Base-by-base conservation (phyloP, 75 land plant genomes). In the Gnetum montanum region DNA sequence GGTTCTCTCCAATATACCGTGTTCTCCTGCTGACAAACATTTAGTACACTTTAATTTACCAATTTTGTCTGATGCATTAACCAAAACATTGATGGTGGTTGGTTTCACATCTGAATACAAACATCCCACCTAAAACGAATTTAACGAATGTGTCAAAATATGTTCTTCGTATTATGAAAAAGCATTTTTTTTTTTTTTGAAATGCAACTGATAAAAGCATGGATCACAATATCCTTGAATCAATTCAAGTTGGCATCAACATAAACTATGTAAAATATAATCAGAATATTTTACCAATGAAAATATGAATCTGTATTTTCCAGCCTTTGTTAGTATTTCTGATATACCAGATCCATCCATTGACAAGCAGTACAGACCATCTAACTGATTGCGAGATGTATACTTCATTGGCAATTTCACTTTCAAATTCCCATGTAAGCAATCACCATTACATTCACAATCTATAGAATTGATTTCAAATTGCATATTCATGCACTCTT, bases 361-460 rank as follows among this genome's bases (percentile, higher is more conserved):
- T 16, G 54, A 51, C 56, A 84, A 80, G 24, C 61, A 43, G 43
- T 84, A 79, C 45, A 84, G 61, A 24, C 88, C 88, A 30, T 64
- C 55, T 27, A 76, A 29, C 8, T 73, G 73, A 12, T 57, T 61
- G 11, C 35, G 54, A 18, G 69, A 36, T 26, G 72, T 43, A 25
- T 69, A 50, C 15, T 55, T 47, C 19, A 33, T 70, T 2, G 34
- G 43, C 24, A 30, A 37, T 64, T 31, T 23, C 30, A 65, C 50
- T n/a, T n/a, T n/a, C n/a, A n/a, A n/a, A n/a, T n/a, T n/a, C n/a
- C n/a, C n/a, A n/a, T n/a, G n/a, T n/a, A n/a, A n/a, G n/a, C n/a
- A n/a, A 31, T 65, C 50, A n/a, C 45, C 19, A 7, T 4, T 36
- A 11, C 50, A 18, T 20, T 31, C 36, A 46, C 35, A 52, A 27